Evolutionary conservation across 139 green algal species (phyloP).

Genomic region (Chlamydomonas incerta): DNA sequence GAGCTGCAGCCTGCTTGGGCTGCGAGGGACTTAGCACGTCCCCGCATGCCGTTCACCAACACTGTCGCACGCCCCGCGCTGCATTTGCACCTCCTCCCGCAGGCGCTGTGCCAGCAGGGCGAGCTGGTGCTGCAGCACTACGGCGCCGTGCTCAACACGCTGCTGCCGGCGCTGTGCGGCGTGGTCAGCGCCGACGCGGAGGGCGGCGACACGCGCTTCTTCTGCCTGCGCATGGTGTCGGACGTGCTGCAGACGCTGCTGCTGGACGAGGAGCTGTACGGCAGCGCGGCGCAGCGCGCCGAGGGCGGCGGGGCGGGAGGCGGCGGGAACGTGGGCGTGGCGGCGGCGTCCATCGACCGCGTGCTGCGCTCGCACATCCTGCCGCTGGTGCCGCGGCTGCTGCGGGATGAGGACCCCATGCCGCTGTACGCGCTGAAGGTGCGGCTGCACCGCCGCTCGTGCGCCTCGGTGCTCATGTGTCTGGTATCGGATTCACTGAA

Average conservation of each 20-base stretch:
- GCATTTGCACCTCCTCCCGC: too few relatives aligned
- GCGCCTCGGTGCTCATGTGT: too few relatives aligned
- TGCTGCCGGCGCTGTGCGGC: constrained; percentile 83
- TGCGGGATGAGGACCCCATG: constrained; percentile 89
- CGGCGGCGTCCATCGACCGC: constrained; percentile 59
- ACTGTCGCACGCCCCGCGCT: too few relatives aligned
- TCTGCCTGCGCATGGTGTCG: constrained; percentile 88
- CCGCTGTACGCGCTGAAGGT: constrained; percentile 94
- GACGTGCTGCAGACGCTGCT: constrained; percentile 64
- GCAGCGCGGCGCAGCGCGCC: not conserved
- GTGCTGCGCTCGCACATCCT: constrained; percentile 76
- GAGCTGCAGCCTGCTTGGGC: too few relatives aligned
- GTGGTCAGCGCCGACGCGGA: constrained; percentile 60
- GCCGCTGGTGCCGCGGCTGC: constrained; percentile 82
- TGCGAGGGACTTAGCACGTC: too few relatives aligned
- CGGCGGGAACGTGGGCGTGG: constrained; percentile 14
- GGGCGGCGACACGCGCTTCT: constrained; percentile 81
- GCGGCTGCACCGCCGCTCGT: constrained; percentile 5
- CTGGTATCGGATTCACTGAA: too few relatives aligned
- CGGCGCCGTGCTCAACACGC: constrained; percentile 55
- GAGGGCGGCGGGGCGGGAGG: not conserved
- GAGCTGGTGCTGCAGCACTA: constrained; percentile 74
- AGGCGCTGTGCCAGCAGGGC: constrained; percentile 58
- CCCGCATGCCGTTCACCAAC: too few relatives aligned
- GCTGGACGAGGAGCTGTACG: constrained; percentile 43